phyloP scores from a whole-genome alignment of 139 green algal species.

The Eudorina sp. region DNA sequence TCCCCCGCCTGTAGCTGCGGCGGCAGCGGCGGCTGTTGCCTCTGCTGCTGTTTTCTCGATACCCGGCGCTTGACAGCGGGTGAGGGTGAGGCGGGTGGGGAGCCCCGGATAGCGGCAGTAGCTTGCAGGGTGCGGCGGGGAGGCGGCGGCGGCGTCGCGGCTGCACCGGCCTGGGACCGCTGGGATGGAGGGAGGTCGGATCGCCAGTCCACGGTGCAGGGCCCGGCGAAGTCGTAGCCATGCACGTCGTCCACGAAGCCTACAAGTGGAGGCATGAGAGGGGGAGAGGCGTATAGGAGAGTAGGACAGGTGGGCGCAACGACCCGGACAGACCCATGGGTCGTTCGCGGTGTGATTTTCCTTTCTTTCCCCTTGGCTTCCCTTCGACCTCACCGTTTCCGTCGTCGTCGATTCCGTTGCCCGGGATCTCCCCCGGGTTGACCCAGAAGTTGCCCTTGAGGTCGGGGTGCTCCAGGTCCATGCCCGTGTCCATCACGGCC shows the following conservation, averaged over 20 bases:
- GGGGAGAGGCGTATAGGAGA: not conserved
- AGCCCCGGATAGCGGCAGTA: no score
- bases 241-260: slow-evolving; percentile 32
- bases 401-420: slow-evolving; percentile 79
- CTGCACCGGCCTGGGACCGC: no score
- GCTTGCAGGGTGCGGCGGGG: not conserved
- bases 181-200: no score
- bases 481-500: slow-evolving; percentile 82
- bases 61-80: no score
- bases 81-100: no score
- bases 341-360: not conserved
- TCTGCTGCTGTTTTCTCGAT: no score
- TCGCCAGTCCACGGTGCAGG: slow-evolving; percentile 30
- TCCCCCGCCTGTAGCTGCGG: no score
- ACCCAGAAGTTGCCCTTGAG: slow-evolving; percentile 73
- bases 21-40: no score
- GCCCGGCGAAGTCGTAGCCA: slow-evolving; percentile 38
- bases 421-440: slow-evolving; percentile 71
- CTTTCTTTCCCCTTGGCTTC: not conserved
- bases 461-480: slow-evolving; percentile 76
- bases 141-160: not conserved
- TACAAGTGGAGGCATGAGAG: not conserved
- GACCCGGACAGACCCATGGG: not conserved
- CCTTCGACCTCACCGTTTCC: slow-evolving; percentile 66
- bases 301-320: not conserved